Evolutionary conservation across 2,329 filamentous ascomycete genomes (phyloP).

Genomic region (Pestalotiopsis sp.): DNA sequence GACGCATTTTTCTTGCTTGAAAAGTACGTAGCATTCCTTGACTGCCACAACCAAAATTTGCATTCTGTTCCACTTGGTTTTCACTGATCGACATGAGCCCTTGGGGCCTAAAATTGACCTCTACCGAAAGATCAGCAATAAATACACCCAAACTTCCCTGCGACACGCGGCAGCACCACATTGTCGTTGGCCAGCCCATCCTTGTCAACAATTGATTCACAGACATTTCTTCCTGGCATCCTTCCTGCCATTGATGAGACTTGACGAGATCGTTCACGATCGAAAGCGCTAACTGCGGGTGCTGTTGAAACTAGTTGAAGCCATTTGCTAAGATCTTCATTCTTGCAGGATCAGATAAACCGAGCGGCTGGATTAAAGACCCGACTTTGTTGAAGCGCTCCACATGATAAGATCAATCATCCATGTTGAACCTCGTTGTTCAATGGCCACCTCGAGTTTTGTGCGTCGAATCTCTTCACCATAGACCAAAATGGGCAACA

Average conservation of each 20-base stretch:
- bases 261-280: neutral
- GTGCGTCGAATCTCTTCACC: no score
- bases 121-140: neutral
- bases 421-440: neutral
- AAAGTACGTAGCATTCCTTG: neutral
- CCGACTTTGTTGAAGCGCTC: neutral
- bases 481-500: no score
- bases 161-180: neutral
- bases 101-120: no score
- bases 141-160: neutral
- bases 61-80: neutral
- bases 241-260: neutral
- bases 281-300: neutral
- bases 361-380: neutral
- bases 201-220: neutral
- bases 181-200: neutral
- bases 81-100: neutral
- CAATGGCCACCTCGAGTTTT: no score
- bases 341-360: neutral
- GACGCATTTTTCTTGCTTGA: neutral
- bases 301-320: neutral
- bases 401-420: neutral
- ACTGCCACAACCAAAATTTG: neutral
- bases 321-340: neutral
- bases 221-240: neutral